phyloP scores from a whole-genome alignment of 306 rosid genomes.

The Prunus dulcis region DNA sequence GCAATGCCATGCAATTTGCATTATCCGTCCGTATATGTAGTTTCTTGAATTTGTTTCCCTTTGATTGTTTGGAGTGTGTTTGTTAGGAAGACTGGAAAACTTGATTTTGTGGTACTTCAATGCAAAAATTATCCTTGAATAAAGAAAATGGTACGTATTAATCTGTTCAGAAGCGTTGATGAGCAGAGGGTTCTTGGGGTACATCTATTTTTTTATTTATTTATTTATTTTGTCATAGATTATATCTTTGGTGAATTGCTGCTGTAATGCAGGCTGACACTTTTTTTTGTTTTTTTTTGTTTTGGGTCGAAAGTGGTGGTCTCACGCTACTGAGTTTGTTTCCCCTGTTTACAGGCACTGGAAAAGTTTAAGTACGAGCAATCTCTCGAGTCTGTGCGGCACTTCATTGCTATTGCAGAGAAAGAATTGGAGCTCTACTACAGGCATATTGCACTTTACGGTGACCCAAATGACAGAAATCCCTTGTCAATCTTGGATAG shows the following conservation, averaged over 20 bases:
- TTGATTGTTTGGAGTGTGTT: not conserved
- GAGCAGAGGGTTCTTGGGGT: not conserved
- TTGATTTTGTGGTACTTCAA: not conserved
- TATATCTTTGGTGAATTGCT: not conserved
- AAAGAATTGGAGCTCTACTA: conserved; percentile 85
- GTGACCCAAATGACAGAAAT: conserved; percentile 63
- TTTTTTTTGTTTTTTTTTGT: too few relatives aligned
- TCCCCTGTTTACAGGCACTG: conserved; percentile 56
- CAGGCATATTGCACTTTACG: conserved; percentile 80
- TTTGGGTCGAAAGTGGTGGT: not conserved
- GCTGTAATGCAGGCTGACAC: not conserved
- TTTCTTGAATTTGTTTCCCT: not conserved
- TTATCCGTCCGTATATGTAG: not conserved
- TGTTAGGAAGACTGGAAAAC: not conserved
- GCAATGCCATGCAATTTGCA: not conserved
- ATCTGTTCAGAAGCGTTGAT: not conserved
- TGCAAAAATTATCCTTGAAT: not conserved
- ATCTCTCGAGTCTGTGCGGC: conserved; percentile 75
- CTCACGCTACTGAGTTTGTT: conserved; percentile 1
- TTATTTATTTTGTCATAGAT: not conserved
- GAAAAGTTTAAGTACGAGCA: conserved; percentile 93
- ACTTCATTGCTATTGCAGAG: conserved; percentile 77
- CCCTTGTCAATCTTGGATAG: conserved; percentile 54
- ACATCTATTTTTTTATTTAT: not conserved
- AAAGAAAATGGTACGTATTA: not conserved